phyloP scores from a whole-genome alignment of 2,329 filamentous ascomycete species.

The Ceratocystis destructans region DNA sequence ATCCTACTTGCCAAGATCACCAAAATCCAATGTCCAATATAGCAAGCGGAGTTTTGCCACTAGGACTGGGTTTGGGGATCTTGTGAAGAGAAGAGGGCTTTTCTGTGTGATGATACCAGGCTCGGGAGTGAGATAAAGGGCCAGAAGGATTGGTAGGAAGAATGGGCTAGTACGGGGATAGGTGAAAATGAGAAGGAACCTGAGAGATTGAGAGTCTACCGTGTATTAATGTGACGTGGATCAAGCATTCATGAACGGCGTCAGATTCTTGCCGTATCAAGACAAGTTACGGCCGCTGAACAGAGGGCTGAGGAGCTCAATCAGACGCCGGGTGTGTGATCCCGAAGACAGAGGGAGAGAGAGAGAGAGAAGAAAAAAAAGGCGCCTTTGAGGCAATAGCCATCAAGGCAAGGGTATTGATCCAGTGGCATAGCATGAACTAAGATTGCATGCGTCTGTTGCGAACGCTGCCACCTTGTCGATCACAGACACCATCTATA shows the following conservation, averaged over 20 bases:
- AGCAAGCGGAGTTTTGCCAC: not conserved
- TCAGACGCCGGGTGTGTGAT: not conserved
- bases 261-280: slow-evolving; percentile 5
- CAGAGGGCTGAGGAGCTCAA: not conserved
- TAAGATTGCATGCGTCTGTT: not conserved
- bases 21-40: not conserved
- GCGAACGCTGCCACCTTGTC: not conserved
- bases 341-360: not conserved
- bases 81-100: not conserved
- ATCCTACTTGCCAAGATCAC: slow-evolving; percentile 5
- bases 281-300: not conserved
- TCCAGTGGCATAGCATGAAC: not conserved
- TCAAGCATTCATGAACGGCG: not conserved
- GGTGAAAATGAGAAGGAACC: not conserved
- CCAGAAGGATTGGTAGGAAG: not conserved
- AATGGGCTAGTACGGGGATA: not conserved
- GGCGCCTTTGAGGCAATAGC: not conserved
- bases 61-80: not conserved
- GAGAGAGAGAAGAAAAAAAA: not conserved
- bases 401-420: not conserved
- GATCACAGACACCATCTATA: not conserved
- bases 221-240: slow-evolving; percentile 4
- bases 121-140: not conserved
- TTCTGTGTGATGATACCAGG: not conserved
- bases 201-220: not conserved